phyloP scores from a whole-genome alignment of 768 basidiomycete genomes.

The Naematelia encephala region DNA sequence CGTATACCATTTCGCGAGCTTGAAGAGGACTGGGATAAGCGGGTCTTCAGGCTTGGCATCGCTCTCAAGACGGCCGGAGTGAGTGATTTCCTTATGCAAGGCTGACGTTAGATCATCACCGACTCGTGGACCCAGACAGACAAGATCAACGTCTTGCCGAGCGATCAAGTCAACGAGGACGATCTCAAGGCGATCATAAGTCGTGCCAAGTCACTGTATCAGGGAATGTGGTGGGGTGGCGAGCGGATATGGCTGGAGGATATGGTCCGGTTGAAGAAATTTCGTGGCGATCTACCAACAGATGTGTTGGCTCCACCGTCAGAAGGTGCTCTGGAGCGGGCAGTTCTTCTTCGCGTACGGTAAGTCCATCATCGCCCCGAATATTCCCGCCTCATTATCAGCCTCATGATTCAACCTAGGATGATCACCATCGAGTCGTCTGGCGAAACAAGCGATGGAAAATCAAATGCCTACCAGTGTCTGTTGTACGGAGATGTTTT shows the following conservation, averaged over 20 bases:
- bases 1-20: conserved; percentile 23
- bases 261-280: conserved; percentile 62
- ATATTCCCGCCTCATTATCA: too few relatives aligned
- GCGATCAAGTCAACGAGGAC: conserved; percentile 22
- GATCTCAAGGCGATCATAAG: conserved; percentile 20
- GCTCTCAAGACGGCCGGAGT: conserved; percentile 35
- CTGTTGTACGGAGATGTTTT: conserved; percentile 37
- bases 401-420: conserved; percentile 9
- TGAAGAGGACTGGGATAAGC: conserved; percentile 26
- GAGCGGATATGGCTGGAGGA: conserved; percentile 86
- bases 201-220: conserved; percentile 31
- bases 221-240: conserved; percentile 78
- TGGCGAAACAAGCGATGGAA: neutral
- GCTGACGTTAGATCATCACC: conserved; percentile 24
- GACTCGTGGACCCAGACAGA: conserved; percentile 38
- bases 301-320: conserved; percentile 20
- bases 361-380: conserved; percentile 19
- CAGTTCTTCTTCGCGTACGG: conserved; percentile 36
- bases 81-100: conserved; percentile 13
- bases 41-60: conserved; percentile 23
- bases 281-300: conserved; percentile 21
- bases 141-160: conserved; percentile 25
- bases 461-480: conserved; percentile 24
- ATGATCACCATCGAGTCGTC: conserved; percentile 26
- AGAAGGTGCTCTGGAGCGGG: conserved; percentile 24